phyloP scores from a whole-genome alignment of 306 rosid species.

The cucumber (Cucumis sativus) region DNA sequence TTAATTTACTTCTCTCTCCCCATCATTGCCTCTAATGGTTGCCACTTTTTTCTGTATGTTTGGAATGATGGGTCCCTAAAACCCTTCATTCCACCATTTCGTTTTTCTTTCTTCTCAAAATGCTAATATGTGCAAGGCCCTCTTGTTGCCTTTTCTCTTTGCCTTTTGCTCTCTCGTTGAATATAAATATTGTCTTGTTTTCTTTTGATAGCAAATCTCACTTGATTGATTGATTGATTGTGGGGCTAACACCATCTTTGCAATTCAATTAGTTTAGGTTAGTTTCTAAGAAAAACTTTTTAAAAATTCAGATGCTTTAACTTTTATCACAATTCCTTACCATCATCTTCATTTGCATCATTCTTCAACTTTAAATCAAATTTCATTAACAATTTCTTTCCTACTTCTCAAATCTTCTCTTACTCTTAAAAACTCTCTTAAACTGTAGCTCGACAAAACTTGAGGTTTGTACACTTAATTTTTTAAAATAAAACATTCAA shows the following conservation, averaged over 20 bases:
- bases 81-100: neutral
- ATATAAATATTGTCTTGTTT: neutral
- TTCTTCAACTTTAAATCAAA: no score
- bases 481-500: no score
- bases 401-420: no score
- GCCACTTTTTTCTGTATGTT: conserved; percentile 1
- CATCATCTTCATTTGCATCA: no score
- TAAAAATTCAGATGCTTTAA: no score
- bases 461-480: no score
- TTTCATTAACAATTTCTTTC: no score
- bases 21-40: conserved; percentile 12
- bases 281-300: no score
- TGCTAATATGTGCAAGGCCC: neutral
- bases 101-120: no score
- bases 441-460: no score
- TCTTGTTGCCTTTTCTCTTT: neutral
- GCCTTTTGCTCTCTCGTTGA: neutral
- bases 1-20: neutral
- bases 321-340: no score
- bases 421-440: no score
- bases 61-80: conserved; percentile 8
- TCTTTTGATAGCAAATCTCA: neutral
- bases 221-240: neutral
- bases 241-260: neutral
- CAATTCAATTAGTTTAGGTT: neutral